phyloP scores from a whole-genome alignment of 2,329 filamentous ascomycete species.

The Salinomyces thailandicus region DNA sequence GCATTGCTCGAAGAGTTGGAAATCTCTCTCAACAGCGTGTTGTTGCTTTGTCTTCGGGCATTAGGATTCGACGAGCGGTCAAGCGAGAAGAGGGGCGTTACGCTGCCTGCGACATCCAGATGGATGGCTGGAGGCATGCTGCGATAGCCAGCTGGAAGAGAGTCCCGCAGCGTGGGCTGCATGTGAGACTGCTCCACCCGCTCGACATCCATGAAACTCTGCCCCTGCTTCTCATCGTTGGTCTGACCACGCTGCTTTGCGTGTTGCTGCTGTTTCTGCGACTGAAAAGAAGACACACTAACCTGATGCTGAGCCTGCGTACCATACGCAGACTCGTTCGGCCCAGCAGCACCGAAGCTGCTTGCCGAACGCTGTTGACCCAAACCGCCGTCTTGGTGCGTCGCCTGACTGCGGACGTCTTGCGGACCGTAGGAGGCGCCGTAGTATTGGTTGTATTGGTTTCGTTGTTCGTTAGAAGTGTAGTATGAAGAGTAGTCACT shows the following conservation, averaged over 20 bases:
- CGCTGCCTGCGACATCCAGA: neutral
- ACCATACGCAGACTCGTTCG: conserved; percentile 50
- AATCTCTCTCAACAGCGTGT: too few relatives aligned
- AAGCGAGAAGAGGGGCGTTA: neutral
- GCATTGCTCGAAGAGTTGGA: too few relatives aligned
- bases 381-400: conserved; percentile 61
- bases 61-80: conserved; percentile 1
- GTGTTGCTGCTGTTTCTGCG: neutral
- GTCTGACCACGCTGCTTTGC: neutral
- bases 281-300: conserved; percentile 19
- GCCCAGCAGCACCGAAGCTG: conserved; percentile 56
- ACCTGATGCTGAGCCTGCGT: conserved; percentile 48
- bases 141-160: neutral
- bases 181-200: neutral
- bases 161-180: neutral
- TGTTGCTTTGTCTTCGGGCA: too few relatives aligned
- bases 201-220: too few relatives aligned
- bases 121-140: neutral
- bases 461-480: conserved; percentile 62
- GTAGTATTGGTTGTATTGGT: conserved; percentile 62
- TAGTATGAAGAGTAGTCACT: conserved; percentile 81
- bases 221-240: too few relatives aligned
- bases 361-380: conserved; percentile 67
- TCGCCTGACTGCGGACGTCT: conserved; percentile 15
- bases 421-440: conserved; percentile 44